Percentiles rank a stretch among this genome's conserved stretches.
Evolutionary conservation across 2,329 filamentous ascomycete species (phyloP).

Genomic region (Arthrobotrys entomopaga): DNA sequence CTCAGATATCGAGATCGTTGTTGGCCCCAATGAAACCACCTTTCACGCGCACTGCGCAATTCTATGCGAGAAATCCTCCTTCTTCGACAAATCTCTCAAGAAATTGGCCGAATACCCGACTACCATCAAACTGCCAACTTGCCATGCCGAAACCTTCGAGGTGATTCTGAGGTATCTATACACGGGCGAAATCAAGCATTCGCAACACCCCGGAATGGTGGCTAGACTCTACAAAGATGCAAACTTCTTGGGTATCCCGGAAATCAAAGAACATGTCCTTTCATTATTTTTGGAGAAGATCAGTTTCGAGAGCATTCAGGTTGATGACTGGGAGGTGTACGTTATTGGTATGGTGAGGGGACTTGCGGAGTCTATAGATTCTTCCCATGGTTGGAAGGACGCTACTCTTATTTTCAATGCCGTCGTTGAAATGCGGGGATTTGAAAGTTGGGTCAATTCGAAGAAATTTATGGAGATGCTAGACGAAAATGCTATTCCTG

Average conservation of each 20-base stretch:
- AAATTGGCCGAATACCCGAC: neutral
- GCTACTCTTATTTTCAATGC: neutral
- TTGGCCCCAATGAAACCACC: neutral
- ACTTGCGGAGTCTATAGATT: neutral
- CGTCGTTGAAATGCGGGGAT: neutral
- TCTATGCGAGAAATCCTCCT: slow-evolving; percentile 18
- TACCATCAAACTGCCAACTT: slow-evolving; percentile 1
- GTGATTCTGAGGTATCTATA: slow-evolving; percentile 13
- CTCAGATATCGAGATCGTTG: slow-evolving; percentile 21
- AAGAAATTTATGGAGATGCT: slow-evolving; percentile 17
- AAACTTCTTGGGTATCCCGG: neutral
- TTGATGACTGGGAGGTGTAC: neutral
- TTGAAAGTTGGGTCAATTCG: slow-evolving; percentile 4
- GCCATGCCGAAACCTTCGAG: slow-evolving; percentile 6
- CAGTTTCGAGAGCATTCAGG: neutral
- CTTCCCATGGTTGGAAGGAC: neutral
- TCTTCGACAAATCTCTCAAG: slow-evolving; percentile 4
- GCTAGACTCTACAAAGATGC: slow-evolving; percentile 25
- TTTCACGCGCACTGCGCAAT: slow-evolving; percentile 24
- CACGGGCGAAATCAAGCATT: slow-evolving; percentile 17
- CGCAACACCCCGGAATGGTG: slow-evolving; percentile 11
- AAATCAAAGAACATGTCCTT: neutral
- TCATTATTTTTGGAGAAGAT: neutral
- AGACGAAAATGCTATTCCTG: slow-evolving; percentile 19
- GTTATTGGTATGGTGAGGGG: slow-evolving; percentile 1